phyloP scores from a whole-genome alignment of 805 yeast species.

The Millerago galiae region DNA sequence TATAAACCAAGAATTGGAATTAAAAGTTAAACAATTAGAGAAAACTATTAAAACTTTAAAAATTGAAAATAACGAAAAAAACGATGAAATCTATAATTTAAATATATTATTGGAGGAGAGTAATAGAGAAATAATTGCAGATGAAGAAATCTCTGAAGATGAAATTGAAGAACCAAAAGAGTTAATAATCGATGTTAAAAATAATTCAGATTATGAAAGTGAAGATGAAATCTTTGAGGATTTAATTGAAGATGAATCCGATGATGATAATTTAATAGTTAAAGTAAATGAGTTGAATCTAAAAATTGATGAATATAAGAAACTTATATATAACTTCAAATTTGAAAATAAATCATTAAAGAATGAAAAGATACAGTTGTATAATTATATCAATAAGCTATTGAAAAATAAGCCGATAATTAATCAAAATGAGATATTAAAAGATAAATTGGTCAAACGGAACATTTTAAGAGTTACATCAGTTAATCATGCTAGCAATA shows the following conservation, averaged over 20 bases:
- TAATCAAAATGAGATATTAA: slow-evolving; percentile 20
- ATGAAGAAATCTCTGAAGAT: slow-evolving; percentile 9
- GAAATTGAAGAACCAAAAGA: not conserved
- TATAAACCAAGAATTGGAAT: slow-evolving; percentile 1
- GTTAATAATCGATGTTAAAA: not conserved
- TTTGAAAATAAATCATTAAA: slow-evolving; percentile 19
- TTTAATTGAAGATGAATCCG: slow-evolving; percentile 3
- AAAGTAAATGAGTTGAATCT: slow-evolving; percentile 5
- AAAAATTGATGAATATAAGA: slow-evolving; percentile 12
- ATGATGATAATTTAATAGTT: slow-evolving; percentile 1
- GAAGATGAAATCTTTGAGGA: slow-evolving; percentile 2
- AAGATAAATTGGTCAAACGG: slow-evolving; percentile 20
- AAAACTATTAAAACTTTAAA: slow-evolving; percentile 8
- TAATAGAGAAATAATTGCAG: not conserved
- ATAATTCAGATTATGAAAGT: not conserved
- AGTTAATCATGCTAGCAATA: not conserved
- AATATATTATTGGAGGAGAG: slow-evolving; percentile 15
- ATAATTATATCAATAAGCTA: slow-evolving; percentile 20
- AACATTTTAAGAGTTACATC: slow-evolving; percentile 21
- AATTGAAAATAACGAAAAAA: slow-evolving; percentile 4
- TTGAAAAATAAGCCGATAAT: slow-evolving; percentile 14
- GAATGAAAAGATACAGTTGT: slow-evolving; percentile 21
- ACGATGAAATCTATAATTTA: slow-evolving; percentile 13
- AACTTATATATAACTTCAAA: slow-evolving; percentile 4
- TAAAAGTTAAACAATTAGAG: not conserved